phyloP scores from a whole-genome alignment of 352 stramenopile species.

The Thraustotheca clavata region DNA sequence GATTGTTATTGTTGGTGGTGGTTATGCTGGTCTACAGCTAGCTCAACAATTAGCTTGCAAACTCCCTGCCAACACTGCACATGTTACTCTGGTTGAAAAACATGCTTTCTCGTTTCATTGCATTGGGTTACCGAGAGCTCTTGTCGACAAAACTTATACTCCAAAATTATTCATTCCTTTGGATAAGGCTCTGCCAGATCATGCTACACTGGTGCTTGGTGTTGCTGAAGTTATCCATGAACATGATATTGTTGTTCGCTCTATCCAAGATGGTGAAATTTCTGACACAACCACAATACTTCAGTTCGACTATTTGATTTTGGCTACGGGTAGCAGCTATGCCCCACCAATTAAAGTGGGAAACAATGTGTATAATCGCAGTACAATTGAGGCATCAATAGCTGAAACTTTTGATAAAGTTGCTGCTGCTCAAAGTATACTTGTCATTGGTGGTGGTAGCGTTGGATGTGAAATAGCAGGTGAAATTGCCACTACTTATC shows the following conservation, averaged over 20 bases:
- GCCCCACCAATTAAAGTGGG: slow-evolving; percentile 41
- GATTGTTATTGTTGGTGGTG: slow-evolving; percentile 47
- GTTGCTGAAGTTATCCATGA: slow-evolving; percentile 24
- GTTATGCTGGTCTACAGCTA: slow-evolving; percentile 34
- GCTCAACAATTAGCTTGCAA: slow-evolving; percentile 32
- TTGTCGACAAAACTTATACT: slow-evolving; percentile 34
- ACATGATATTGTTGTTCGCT: slow-evolving; percentile 35
- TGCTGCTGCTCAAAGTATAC: slow-evolving; percentile 30
- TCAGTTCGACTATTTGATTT: slow-evolving; percentile 48
- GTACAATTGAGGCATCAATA: slow-evolving; percentile 30
- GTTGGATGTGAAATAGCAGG: slow-evolving; percentile 52
- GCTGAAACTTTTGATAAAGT: slow-evolving; percentile 29
- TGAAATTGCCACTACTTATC: slow-evolving; percentile 52
- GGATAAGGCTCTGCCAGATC: slow-evolving; percentile 34
- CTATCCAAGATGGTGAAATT: slow-evolving; percentile 27
- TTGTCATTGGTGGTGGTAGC: slow-evolving; percentile 44
- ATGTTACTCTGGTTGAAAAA: slow-evolving; percentile 51
- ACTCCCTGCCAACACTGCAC: slow-evolving; percentile 24
- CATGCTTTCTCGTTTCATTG: slow-evolving; percentile 38
- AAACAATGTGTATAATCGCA: slow-evolving; percentile 21
- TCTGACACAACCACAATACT: slow-evolving; percentile 26
- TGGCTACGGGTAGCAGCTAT: slow-evolving; percentile 55
- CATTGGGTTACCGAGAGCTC: slow-evolving; percentile 34
- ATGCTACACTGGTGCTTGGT: slow-evolving; percentile 24
- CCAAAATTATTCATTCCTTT: slow-evolving; percentile 51